Percentiles rank a stretch among this genome's conserved stretches.
Evolutionary conservation across 352 stramenopile genomes (phyloP).

Genomic region (Phytopythium helicoides): DNA sequence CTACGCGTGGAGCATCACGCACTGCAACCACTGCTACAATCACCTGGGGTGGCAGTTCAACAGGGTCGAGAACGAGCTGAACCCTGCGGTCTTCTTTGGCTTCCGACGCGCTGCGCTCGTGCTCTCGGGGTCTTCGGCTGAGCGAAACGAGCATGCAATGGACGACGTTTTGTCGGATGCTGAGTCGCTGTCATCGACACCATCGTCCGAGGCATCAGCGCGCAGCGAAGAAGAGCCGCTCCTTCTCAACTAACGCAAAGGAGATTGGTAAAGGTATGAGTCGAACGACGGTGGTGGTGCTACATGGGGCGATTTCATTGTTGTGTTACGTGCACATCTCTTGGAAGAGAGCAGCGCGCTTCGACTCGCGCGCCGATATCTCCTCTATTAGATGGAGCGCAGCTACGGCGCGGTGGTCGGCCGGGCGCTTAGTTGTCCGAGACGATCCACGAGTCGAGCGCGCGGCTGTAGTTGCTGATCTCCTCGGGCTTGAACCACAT

Average conservation of each 20-base stretch:
- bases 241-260: conserved; percentile 6
- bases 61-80: conserved; percentile 18
- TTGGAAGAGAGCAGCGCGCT: no score
- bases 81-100: conserved; percentile 55
- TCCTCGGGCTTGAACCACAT: conserved; percentile 94
- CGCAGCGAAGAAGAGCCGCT: conserved; percentile 25
- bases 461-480: conserved; percentile 89
- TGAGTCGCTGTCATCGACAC: conserved; percentile 19
- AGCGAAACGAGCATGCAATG: neutral
- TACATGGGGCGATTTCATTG: no score
- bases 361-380: no score
- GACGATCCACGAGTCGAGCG: conserved; percentile 87
- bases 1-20: conserved; percentile 79
- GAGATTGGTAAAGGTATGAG: neutral
- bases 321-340: no score
- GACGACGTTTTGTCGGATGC: conserved; percentile 13
- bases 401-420: no score
- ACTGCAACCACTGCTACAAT: conserved; percentile 61
- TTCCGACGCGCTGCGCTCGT: conserved; percentile 65
- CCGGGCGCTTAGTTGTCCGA: conserved; percentile 75
- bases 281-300: no score
- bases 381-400: no score
- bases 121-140: conserved; percentile 14
- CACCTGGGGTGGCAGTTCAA: conserved; percentile 84
- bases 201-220: conserved; percentile 8